Evolutionary conservation across 305 asterid genomes (phyloP).

Genomic region (Salvia sclarea): DNA sequence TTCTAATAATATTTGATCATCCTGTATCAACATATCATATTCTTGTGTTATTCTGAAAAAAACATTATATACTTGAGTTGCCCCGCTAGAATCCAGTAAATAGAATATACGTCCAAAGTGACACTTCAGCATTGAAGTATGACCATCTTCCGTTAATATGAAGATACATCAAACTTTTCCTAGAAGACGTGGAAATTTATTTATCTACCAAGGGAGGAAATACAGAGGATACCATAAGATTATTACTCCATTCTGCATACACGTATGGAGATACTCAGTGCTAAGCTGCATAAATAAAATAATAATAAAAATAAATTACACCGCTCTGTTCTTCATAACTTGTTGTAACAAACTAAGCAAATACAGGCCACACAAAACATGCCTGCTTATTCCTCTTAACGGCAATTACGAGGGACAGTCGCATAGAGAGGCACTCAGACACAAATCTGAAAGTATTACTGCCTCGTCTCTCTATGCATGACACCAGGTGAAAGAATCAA

Average conservation of each 20-base stretch:
- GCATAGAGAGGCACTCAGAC: conserved; percentile 27
- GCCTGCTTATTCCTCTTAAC: conserved; percentile 53
- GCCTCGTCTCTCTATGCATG: conserved; percentile 37
- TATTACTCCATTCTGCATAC: conserved; percentile 3
- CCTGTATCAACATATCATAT: too few species aligned
- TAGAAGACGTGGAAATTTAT: too few species aligned
- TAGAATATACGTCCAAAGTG: too few species aligned
- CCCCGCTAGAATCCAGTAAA: neutral
- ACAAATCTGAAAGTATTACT: conserved; percentile 24
- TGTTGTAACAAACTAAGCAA: conserved; percentile 26
- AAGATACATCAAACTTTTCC: too few species aligned
- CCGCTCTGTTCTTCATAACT: conserved; percentile 1
- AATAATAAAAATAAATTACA: conserved; percentile 34
- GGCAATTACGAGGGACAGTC: conserved; percentile 27
- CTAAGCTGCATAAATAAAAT: conserved; percentile 38
- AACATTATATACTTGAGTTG: neutral
- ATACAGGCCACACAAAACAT: conserved; percentile 41
- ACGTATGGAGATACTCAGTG: conserved; percentile 14
- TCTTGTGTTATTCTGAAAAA: too few species aligned
- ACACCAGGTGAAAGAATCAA: conserved; percentile 38
- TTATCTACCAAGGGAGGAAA: neutral
- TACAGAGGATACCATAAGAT: neutral
- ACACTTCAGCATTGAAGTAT: too few species aligned
- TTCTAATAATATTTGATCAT: neutral
- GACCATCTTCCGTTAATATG: too few species aligned